phyloP scores from a whole-genome alignment of 495 filamentous ascomycete species.

The Daldinia bambusicola region DNA sequence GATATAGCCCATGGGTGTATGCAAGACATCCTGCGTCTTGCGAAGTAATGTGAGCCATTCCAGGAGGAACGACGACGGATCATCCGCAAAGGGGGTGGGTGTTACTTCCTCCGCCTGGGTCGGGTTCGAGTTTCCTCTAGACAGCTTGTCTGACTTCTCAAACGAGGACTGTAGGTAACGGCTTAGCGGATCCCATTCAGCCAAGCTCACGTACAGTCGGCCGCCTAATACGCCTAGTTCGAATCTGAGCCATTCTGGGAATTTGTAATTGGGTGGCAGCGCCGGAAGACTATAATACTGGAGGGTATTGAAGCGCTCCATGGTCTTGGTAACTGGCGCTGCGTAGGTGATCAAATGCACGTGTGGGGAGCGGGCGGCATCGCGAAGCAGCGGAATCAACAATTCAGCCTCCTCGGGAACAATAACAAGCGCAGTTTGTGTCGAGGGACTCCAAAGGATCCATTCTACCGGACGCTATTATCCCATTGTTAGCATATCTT shows the following conservation, averaged over 20 bases:
- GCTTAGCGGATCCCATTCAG: slow-evolving; percentile 45
- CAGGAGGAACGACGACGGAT: slow-evolving; percentile 55
- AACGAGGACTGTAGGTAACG: slow-evolving; percentile 5
- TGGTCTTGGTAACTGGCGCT: slow-evolving; percentile 62
- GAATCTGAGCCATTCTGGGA: slow-evolving; percentile 59
- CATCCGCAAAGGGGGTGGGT: slow-evolving; percentile 37
- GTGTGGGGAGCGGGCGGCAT: neutral
- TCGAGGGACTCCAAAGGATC: slow-evolving; percentile 50
- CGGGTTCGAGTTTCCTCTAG: neutral
- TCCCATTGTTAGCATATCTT: slow-evolving; percentile 20
- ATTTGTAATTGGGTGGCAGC: slow-evolving; percentile 48
- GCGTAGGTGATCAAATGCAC: slow-evolving; percentile 62
- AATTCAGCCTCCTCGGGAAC: slow-evolving; percentile 66
- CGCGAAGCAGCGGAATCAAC: slow-evolving; percentile 55
- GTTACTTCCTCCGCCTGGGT: neutral
- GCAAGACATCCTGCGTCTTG: slow-evolving; percentile 62
- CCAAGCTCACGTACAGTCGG: slow-evolving; percentile 63
- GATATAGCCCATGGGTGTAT: slow-evolving; percentile 68
- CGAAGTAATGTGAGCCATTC: slow-evolving; percentile 64
- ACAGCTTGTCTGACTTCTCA: neutral
- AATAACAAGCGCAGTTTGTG: slow-evolving; percentile 59
- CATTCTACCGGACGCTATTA: slow-evolving; percentile 54
- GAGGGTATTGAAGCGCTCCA: slow-evolving; percentile 64
- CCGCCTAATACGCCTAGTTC: slow-evolving; percentile 67
- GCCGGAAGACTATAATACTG: slow-evolving; percentile 60